Evolutionary conservation across 140 eudicot species (phyloP).

Genomic region (Erigeron philadelphicus): DNA sequence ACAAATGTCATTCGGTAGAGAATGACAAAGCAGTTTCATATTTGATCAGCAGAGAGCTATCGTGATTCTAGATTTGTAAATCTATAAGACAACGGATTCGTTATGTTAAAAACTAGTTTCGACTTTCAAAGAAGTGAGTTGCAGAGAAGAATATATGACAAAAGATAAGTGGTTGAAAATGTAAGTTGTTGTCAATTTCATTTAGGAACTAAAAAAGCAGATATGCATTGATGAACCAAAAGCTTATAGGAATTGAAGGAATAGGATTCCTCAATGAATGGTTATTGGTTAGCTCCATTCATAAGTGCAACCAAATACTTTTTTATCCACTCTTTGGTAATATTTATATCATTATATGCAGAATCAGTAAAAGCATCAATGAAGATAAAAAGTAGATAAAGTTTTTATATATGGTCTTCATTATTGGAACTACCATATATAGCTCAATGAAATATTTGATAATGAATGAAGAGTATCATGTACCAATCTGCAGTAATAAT

Average conservation of each 20-base stretch:
- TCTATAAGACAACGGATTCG: not conserved
- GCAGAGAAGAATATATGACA: not conserved
- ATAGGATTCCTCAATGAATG: constrained; percentile 4
- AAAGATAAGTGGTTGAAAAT: not conserved
- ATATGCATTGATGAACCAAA: not conserved
- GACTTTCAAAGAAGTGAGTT: not conserved
- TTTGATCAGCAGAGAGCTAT: not conserved
- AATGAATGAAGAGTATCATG: too few species aligned
- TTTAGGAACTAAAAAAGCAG: not conserved
- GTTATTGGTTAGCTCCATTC: not conserved
- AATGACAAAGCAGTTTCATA: not conserved
- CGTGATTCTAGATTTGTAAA: not conserved
- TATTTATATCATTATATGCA: not conserved
- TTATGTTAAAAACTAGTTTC: not conserved
- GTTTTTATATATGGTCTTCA: too few species aligned
- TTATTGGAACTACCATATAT: too few species aligned
- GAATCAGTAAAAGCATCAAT: not conserved
- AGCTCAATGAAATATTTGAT: too few species aligned
- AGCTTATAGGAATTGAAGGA: not conserved
- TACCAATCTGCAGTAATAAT: too few species aligned
- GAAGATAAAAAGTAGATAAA: not conserved
- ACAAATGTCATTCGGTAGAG: constrained; percentile 19
- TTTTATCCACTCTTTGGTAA: not conserved
- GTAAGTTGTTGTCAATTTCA: not conserved
- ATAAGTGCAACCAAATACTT: not conserved